phyloP scores from a whole-genome alignment of 2,329 filamentous ascomycete genomes.

The Penicillium glabrum region DNA sequence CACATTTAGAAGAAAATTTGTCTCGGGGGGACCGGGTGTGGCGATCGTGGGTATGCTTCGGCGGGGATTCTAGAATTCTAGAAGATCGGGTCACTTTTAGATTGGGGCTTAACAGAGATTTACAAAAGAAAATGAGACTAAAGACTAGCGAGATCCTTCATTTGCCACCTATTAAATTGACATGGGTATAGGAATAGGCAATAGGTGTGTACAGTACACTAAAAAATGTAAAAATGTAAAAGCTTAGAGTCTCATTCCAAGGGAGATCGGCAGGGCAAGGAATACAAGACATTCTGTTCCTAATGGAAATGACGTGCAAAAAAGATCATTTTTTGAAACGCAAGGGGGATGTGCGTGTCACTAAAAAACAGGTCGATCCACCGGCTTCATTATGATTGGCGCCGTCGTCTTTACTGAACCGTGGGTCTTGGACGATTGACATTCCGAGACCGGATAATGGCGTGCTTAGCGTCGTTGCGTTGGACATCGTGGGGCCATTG shows the following conservation, averaged over 20 bases:
- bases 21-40: slow-evolving; percentile 11
- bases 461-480: slow-evolving; percentile 16
- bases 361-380: not conserved
- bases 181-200: not conserved
- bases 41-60: slow-evolving; percentile 21
- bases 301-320: slow-evolving; percentile 15
- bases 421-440: slow-evolving; percentile 18
- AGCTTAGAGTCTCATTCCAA: not conserved
- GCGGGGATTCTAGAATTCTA: slow-evolving; percentile 19
- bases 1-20: not conserved
- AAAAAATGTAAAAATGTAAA: not conserved
- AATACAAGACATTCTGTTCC: not conserved
- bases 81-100: not conserved
- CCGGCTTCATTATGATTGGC: not conserved
- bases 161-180: no score
- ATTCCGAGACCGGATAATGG: slow-evolving; percentile 22
- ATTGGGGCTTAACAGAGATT: not conserved
- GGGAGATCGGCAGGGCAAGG: slow-evolving; percentile 7
- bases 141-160: no score
- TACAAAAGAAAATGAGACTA: not conserved
- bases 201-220: not conserved
- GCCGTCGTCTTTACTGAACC: slow-evolving; percentile 7
- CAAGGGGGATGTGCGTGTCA: slow-evolving; percentile 17
- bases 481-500: slow-evolving; percentile 15
- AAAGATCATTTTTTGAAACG: slow-evolving; percentile 9